A percentile compares a stretch with the other conserved stretches of the same genome.
These are phyloP conservation scores for Neopestalotiopsis sp. DNA, from an alignment of 2,329 filamentous ascomycete genomes.

Conservation along the genomic window DNA sequence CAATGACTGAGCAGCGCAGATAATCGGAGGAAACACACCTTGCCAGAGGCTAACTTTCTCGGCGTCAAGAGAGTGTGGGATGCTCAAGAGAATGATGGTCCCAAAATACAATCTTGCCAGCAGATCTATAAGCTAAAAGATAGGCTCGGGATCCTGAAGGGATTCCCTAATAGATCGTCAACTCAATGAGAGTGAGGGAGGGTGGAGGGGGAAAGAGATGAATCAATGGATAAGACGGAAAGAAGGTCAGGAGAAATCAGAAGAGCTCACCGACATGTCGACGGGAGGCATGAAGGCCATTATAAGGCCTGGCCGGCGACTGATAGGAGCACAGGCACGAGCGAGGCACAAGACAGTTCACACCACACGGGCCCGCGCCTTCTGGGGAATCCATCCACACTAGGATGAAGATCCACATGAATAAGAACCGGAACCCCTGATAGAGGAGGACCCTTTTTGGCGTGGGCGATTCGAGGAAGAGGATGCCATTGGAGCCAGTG, in stretches of 20 bases:
- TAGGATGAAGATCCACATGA: slow-evolving; percentile 4
- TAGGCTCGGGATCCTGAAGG: background rate
- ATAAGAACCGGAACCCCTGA: background rate
- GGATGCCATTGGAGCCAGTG: background rate
- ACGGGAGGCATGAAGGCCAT: slow-evolving; percentile 1
- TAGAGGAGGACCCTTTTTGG: background rate
- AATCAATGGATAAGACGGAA: background rate
- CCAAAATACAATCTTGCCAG: slow-evolving; percentile 9
- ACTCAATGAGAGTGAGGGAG: background rate
- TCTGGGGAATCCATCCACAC: slow-evolving; percentile 5
- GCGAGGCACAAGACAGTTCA: slow-evolving; percentile 11
- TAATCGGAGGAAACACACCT: background rate
- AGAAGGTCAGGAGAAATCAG: slow-evolving; percentile 5
- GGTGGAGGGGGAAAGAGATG: background rate
- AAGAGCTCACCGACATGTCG: slow-evolving; percentile 17
- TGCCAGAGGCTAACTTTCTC: background rate
- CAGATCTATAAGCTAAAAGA: slow-evolving; percentile 16
- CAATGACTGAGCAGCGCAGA: background rate
- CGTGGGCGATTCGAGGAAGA: background rate
- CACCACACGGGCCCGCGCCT: slow-evolving; percentile 3
- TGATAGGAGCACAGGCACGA: slow-evolving; percentile 17
- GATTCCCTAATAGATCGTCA: background rate
- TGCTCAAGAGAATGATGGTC: background rate
- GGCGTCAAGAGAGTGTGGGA: background rate
- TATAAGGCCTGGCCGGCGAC: slow-evolving; percentile 14